These are phyloP conservation scores for Apiotrichum akiyoshidainum DNA, from an alignment of 1,284 basidiomycete genomes.

Conservation along the genomic window DNA sequence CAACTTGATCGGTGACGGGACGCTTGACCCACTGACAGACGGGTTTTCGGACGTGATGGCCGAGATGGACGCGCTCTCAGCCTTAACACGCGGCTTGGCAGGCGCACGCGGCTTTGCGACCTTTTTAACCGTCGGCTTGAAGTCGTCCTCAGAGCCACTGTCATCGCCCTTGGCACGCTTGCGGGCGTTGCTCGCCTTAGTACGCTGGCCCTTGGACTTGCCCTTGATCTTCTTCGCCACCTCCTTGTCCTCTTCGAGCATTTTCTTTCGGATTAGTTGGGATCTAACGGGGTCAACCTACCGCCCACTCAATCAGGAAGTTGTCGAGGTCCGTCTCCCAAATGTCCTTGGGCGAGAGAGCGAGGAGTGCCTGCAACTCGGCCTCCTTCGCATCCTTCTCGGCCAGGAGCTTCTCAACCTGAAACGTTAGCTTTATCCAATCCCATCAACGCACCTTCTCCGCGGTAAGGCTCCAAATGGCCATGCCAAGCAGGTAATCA, in stretches of 20 bases:
- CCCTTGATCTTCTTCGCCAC: constrained; percentile 69
- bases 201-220: constrained; percentile 57
- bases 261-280: constrained; percentile 53
- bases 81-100: constrained; percentile 42
- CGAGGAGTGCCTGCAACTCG: constrained; percentile 75
- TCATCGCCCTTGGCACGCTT: constrained; percentile 56
- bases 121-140: constrained; percentile 62
- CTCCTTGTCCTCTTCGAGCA: constrained; percentile 57
- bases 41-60: constrained; percentile 6
- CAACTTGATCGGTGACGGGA: constrained; percentile 23
- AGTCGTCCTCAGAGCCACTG: constrained; percentile 64
- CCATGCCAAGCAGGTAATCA: constrained; percentile 93
- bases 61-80: constrained; percentile 24
- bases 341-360: constrained; percentile 74
- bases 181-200: constrained; percentile 58
- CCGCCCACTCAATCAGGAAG: constrained; percentile 79
- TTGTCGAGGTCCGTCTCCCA: constrained; percentile 88
- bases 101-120: constrained; percentile 53
- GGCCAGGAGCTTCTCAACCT: constrained; percentile 70
- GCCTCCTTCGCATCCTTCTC: constrained; percentile 79
- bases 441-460: constrained; percentile 65
- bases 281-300: neutral
- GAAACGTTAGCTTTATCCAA: constrained; percentile 48
- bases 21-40: constrained; percentile 16
- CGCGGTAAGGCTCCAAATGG: constrained; percentile 88